phyloP scores from a whole-genome alignment of 2,329 filamentous ascomycete species.

The Achaetomium macrosporum region DNA sequence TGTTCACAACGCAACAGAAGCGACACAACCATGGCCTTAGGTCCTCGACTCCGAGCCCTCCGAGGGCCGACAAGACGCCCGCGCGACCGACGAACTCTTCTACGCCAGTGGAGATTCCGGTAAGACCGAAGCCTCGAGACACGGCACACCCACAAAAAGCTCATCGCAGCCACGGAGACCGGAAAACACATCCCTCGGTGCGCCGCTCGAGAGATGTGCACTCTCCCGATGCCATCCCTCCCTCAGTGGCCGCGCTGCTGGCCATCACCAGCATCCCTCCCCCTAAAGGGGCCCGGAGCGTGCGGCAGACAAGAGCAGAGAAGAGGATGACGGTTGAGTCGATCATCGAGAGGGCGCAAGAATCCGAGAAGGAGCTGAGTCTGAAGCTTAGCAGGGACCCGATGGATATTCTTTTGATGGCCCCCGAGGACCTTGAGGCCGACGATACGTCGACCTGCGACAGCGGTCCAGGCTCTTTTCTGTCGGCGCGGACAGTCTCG shows the following conservation, averaged over 20 bases:
- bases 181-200: slow-evolving; percentile 28
- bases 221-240: slow-evolving; percentile 49
- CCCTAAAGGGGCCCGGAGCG: slow-evolving; percentile 34
- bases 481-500: slow-evolving; percentile 52
- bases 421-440: slow-evolving; percentile 52
- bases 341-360: slow-evolving; percentile 48
- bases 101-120: slow-evolving; percentile 51
- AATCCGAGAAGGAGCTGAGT: slow-evolving; percentile 54
- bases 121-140: slow-evolving; percentile 36
- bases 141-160: slow-evolving; percentile 30
- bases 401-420: slow-evolving; percentile 53
- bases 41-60: slow-evolving; percentile 23
- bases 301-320: slow-evolving; percentile 27
- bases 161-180: slow-evolving; percentile 36
- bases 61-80: slow-evolving; percentile 29
- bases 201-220: slow-evolving; percentile 38
- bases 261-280: slow-evolving; percentile 57
- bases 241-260: slow-evolving; percentile 55
- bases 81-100: slow-evolving; percentile 37
- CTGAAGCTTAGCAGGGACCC: slow-evolving; percentile 48
- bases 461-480: slow-evolving; percentile 45
- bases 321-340: slow-evolving; percentile 50
- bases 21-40: slow-evolving; percentile 25
- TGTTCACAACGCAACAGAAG: slow-evolving; percentile 26
- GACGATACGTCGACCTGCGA: slow-evolving; percentile 45